Evolutionary conservation across 140 eudicot species (phyloP), one percentile per base, ranked within the genome.

Genomic region (Oenanthe javanica): DNA sequence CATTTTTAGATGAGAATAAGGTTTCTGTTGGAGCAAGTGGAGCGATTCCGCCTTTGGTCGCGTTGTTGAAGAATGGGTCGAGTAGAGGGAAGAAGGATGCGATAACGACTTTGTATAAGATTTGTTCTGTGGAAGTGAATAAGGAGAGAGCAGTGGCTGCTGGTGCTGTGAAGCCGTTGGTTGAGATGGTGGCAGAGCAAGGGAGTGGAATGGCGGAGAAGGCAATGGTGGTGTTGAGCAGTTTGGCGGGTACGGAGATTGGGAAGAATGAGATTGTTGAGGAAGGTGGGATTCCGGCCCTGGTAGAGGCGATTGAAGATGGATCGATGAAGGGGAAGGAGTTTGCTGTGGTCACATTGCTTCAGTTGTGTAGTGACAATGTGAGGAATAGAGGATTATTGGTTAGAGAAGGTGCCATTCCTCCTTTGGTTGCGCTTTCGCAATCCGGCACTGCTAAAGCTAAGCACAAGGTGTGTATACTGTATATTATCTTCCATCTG

Each of bases 281-380:
- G 83, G 95, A 92, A 87, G 97, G 97, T 0, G 99, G 99, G 21
- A 88, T 94, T 13, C 85, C 92, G 40, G 97, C 99, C 9, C 63
- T 94, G 79, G 99, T 94, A 43, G 99, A 94, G 86, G 97, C 89
- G 13, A 87, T 94, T 15, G 99, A 94, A 79, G 99, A 92, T 63
- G 91, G 96, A 5, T 86, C 95, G 4, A 83, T 80, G 42, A 94
- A 90, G 59, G 99, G 95, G 84, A 94, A 88, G 85, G 98, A 94
- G 83, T 94, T 94, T 67, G 96, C 98, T 13, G 95, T 94, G 77
- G 75, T 90, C 82, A 90, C 93, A 1, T 43, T 94, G 83, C 50
- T 92, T 81, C 90, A 84, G 83, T 2, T 94, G 80, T 92, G 96
- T 78, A 89, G 76, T 23, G 96, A 93, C 6, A 86, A 88, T 81